These are phyloP conservation scores for Beauveria asiatica DNA, from an alignment of 2,329 filamentous ascomycete species.

Conservation along the genomic window DNA sequence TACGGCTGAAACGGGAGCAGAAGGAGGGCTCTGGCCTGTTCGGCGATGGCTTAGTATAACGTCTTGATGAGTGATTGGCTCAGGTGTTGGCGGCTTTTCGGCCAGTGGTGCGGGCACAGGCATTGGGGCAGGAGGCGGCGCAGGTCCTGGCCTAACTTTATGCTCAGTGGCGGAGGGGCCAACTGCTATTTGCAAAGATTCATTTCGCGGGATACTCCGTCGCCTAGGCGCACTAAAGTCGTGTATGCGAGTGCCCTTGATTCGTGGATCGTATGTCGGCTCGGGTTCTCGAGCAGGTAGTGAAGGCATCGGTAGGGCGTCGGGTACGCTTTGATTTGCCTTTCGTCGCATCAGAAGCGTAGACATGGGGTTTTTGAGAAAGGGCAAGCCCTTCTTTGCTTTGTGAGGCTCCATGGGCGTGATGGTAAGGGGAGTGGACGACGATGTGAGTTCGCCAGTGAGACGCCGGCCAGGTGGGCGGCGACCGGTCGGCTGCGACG, in stretches of 20 bases:
- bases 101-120: neutral
- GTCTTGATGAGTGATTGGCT: neutral
- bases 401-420: slow-evolving; percentile 21
- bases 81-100: neutral
- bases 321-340: slow-evolving; percentile 33
- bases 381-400: slow-evolving; percentile 38
- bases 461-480: neutral
- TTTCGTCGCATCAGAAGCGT: slow-evolving; percentile 43
- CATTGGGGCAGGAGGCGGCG: neutral
- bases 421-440: neutral
- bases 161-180: neutral
- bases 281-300: slow-evolving; percentile 26
- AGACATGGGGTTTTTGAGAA: slow-evolving; percentile 43
- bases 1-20: neutral
- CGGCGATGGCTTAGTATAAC: neutral
- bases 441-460: neutral
- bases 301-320: slow-evolving; percentile 26
- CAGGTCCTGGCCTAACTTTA: neutral
- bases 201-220: neutral
- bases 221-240: slow-evolving; percentile 49
- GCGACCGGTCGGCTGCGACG: slow-evolving; percentile 5
- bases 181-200: neutral
- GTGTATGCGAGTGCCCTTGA: slow-evolving; percentile 48
- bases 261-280: slow-evolving; percentile 45
- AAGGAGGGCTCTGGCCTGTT: neutral